Evolutionary conservation across 208 protist genomes (phyloP).

Genomic region (Acanthamoeba royreba): DNA sequence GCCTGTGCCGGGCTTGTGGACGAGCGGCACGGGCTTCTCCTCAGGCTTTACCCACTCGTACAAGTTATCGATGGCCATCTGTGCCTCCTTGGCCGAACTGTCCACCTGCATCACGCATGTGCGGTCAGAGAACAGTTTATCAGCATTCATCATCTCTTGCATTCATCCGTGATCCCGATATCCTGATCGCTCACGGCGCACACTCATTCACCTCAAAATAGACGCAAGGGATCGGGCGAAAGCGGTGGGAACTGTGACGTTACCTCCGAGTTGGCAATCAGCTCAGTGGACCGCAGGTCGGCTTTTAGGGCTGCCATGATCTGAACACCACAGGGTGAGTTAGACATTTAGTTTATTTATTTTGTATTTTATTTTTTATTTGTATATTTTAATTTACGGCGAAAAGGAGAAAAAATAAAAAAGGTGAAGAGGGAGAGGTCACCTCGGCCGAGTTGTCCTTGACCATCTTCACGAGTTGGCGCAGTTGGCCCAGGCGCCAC

Average conservation of each 20-base stretch:
- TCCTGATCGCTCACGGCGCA: no score
- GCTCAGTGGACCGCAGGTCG: constrained; percentile 68
- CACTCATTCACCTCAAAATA: no score
- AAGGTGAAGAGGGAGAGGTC: neutral
- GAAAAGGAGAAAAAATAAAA: neutral
- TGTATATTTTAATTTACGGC: neutral
- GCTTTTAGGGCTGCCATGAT: constrained; percentile 60
- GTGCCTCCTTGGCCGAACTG: constrained; percentile 54
- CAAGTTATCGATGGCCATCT: constrained; percentile 55
- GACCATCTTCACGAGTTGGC: constrained; percentile 68
- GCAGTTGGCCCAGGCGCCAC: constrained; percentile 65
- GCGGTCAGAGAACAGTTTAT: no score
- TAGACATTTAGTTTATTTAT: no score
- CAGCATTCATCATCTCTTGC: no score
- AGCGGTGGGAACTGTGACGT: neutral
- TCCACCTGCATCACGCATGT: no score
- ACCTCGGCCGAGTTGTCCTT: constrained; percentile 74
- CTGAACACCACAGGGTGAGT: neutral
- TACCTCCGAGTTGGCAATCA: constrained; percentile 53
- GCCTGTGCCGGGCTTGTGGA: constrained; percentile 57
- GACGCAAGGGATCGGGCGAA: neutral
- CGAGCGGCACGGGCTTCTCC: constrained; percentile 37
- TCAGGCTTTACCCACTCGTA: constrained; percentile 64
- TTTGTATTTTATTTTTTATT: neutral
- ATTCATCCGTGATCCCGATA: no score